phyloP scores from a whole-genome alignment of 169 alveolate genomes.

The Cryptosporidium sp. region DNA sequence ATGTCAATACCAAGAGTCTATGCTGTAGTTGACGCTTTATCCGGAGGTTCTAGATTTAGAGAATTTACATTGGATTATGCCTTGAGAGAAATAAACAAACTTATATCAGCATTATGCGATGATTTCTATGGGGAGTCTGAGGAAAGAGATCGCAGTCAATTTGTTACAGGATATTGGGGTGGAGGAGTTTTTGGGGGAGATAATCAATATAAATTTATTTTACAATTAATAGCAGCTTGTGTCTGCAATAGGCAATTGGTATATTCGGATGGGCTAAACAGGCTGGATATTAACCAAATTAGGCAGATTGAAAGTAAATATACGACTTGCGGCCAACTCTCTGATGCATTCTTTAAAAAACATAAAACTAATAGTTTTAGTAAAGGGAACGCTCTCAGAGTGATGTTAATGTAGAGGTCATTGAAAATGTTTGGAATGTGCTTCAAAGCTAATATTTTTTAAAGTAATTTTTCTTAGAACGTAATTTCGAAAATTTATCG shows the following conservation, averaged over 20 bases:
- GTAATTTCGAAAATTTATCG: too few relatives aligned
- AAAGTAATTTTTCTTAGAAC: background rate
- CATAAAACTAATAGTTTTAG: background rate
- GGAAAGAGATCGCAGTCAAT: constrained; percentile 3
- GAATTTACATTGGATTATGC: background rate
- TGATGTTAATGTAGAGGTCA: background rate
- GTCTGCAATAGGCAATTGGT: constrained; percentile 22
- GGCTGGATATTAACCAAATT: background rate
- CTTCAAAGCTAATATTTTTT: too few relatives aligned
- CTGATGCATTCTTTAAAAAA: constrained; percentile 6
- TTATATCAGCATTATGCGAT: background rate
- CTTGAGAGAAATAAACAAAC: constrained; percentile 34
- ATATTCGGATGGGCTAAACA: background rate
- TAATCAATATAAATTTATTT: background rate
- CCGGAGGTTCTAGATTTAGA: background rate
- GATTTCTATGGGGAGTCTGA: constrained; percentile 34
- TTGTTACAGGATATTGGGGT: constrained; percentile 49
- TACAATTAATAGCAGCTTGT: constrained; percentile 19
- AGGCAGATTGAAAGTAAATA: background rate
- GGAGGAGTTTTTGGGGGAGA: constrained; percentile 62
- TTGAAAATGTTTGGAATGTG: background rate
- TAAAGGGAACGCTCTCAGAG: background rate
- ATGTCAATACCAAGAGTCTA: constrained; percentile 9
- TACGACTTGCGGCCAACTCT: constrained; percentile 5
- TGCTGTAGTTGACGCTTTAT: constrained; percentile 26